Percentiles rank a stretch among this genome's conserved stretches.
phyloP scores from a whole-genome alignment of 352 stramenopile genomes.

The Pelagophyceae sp. region DNA sequence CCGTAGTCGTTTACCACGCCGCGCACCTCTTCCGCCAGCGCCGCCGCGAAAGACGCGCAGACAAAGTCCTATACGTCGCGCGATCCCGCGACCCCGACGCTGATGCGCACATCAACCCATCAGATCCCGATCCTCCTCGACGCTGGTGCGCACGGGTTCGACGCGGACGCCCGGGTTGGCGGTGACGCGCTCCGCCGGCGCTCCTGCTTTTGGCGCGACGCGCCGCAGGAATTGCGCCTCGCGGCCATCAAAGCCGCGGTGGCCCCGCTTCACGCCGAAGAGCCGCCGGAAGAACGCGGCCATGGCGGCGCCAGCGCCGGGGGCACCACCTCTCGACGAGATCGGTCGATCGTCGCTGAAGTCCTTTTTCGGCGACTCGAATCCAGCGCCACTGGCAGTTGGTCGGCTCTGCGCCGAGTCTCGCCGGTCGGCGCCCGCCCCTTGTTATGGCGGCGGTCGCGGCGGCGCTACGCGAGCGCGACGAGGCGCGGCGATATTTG shows the following conservation, averaged over 20 bases:
- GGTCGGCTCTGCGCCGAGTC: no score
- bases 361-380: no score
- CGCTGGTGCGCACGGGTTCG: neutral
- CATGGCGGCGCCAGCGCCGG: neutral
- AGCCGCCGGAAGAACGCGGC: neutral
- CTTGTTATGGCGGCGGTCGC: no score
- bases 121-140: neutral
- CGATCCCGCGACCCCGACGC: neutral
- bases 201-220: neutral
- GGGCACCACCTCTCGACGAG: neutral
- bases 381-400: no score
- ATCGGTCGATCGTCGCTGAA: conserved; percentile 11
- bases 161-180: neutral
- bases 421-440: no score
- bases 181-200: neutral
- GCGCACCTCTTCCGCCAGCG: neutral
- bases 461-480: no score
- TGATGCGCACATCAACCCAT: neutral
- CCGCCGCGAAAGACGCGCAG: no score
- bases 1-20: neutral
- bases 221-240: neutral
- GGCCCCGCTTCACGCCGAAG: neutral
- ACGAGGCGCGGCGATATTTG: no score
- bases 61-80: neutral
- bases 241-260: neutral